Evolutionary conservation across 495 filamentous ascomycete species (phyloP).

Genomic region (Daldinia loculata): DNA sequence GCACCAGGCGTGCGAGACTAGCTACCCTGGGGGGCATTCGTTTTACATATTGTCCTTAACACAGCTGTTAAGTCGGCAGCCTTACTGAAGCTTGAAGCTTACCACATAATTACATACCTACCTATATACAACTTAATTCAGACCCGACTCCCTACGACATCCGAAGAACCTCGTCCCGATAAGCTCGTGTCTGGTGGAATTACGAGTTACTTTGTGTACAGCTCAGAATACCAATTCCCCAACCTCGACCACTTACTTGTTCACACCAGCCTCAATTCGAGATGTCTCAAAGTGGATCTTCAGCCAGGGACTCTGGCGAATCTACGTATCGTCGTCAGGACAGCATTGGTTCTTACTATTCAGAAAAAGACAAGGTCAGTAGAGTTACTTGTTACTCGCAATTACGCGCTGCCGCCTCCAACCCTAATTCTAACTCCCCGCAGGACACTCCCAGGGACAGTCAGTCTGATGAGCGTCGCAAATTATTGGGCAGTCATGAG

Average conservation of each 20-base stretch:
- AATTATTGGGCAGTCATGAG: slow-evolving; percentile 8
- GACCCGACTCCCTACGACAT: slow-evolving; percentile 3
- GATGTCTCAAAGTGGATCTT: slow-evolving; percentile 34
- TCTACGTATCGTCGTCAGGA: slow-evolving; percentile 29
- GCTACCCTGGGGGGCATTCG: slow-evolving; percentile 39
- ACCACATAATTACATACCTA: not conserved
- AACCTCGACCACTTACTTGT: not conserved
- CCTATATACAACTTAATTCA: slow-evolving; percentile 12
- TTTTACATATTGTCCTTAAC: slow-evolving; percentile 19
- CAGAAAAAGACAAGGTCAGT: slow-evolving; percentile 42
- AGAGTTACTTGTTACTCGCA: not conserved
- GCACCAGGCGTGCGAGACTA: slow-evolving; percentile 37
- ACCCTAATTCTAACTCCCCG: slow-evolving; percentile 17
- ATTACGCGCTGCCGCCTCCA: not conserved
- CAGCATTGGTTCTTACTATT: slow-evolving; percentile 40
- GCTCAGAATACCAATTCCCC: not conserved
- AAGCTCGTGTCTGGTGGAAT: not conserved
- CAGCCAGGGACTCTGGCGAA: slow-evolving; percentile 23
- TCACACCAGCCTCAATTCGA: slow-evolving; percentile 8
- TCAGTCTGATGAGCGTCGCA: slow-evolving; percentile 24
- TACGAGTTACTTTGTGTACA: not conserved
- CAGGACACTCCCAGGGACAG: slow-evolving; percentile 18
- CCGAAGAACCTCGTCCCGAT: not conserved
- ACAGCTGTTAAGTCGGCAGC: slow-evolving; percentile 14
- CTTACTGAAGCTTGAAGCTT: slow-evolving; percentile 32